These are phyloP conservation scores for Arthrinium phaeospermum DNA, from an alignment of 2,329 filamentous ascomycete species.

Conservation along the genomic window DNA sequence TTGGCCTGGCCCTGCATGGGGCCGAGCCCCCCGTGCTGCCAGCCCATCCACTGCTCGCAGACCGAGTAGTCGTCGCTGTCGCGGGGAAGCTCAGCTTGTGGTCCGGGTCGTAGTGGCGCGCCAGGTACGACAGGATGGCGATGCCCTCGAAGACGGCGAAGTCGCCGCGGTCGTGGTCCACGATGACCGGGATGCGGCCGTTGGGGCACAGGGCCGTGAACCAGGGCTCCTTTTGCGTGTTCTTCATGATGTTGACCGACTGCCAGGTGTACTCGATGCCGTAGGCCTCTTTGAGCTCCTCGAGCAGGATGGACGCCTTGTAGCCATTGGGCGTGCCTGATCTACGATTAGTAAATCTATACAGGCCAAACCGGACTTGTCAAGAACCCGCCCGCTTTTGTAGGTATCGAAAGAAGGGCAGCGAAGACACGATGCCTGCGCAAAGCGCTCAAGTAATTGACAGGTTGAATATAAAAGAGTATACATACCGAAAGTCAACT, in stretches of 20 bases:
- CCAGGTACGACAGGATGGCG: conserved; percentile 76
- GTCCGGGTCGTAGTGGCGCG: conserved; percentile 73
- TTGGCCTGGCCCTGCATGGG: conserved; percentile 78
- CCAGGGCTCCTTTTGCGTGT: conserved; percentile 72
- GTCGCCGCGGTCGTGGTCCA: conserved; percentile 67
- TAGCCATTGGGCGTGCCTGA: conserved; percentile 57
- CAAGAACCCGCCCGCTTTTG: neutral
- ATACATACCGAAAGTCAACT: conserved; percentile 59
- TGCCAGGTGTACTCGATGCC: conserved; percentile 65
- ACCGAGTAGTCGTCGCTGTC: conserved; percentile 44
- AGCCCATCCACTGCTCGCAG: conserved; percentile 68
- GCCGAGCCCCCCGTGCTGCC: conserved; percentile 77
- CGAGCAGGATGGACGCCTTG: conserved; percentile 66
- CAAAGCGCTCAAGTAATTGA: neutral
- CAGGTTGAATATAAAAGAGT: neutral
- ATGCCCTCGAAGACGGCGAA: conserved; percentile 76
- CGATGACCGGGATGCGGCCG: conserved; percentile 68
- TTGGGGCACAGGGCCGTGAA: conserved; percentile 68
- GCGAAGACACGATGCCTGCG: neutral
- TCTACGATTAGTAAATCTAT: neutral
- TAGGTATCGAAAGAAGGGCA: neutral
- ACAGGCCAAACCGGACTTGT: neutral
- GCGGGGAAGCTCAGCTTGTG: conserved; percentile 67
- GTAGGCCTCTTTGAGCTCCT: conserved; percentile 71
- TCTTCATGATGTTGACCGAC: conserved; percentile 62